Evolutionary conservation across 768 basidiomycete genomes (phyloP).

Genomic region (Ramaria sp.): DNA sequence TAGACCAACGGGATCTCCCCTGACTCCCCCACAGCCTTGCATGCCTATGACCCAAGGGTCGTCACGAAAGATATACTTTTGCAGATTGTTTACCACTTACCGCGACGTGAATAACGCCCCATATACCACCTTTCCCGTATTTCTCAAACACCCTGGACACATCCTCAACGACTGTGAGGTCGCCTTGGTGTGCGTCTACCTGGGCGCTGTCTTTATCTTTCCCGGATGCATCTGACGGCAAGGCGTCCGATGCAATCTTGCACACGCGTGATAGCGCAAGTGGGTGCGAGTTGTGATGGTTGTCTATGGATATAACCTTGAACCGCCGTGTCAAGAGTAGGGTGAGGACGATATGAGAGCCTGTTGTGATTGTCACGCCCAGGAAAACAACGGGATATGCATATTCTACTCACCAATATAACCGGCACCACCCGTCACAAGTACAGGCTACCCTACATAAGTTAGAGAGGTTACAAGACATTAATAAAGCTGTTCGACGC

Average conservation of each 20-base stretch:
- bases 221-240: constrained; percentile 54
- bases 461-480: not conserved
- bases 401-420: constrained; percentile 59
- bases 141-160: constrained; percentile 71
- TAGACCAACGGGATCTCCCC: constrained; percentile 87
- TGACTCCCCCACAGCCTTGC: constrained; percentile 97
- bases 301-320: constrained; percentile 92
- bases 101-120: constrained; percentile 94
- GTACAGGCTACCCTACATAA: constrained; percentile 35
- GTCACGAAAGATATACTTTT: not conserved
- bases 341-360: constrained; percentile 86
- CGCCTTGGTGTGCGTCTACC: constrained; percentile 58
- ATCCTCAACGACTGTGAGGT: constrained; percentile 63
- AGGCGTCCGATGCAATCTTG: constrained; percentile 64
- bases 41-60: constrained; percentile 43
- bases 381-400: constrained; percentile 2
- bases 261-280: constrained; percentile 64
- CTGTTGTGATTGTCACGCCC: constrained; percentile 29
- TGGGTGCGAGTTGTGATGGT: constrained; percentile 85
- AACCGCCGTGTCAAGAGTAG: constrained; percentile 80
- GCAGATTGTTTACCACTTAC: constrained; percentile 34
- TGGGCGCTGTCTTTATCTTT: constrained; percentile 60
- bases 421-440: constrained; percentile 76
- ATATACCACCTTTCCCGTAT: constrained; percentile 84
- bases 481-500: not conserved